Conservation (phyloP, 2,329 filamentous ascomycete species). For the Ascochyta pisi region DNA sequence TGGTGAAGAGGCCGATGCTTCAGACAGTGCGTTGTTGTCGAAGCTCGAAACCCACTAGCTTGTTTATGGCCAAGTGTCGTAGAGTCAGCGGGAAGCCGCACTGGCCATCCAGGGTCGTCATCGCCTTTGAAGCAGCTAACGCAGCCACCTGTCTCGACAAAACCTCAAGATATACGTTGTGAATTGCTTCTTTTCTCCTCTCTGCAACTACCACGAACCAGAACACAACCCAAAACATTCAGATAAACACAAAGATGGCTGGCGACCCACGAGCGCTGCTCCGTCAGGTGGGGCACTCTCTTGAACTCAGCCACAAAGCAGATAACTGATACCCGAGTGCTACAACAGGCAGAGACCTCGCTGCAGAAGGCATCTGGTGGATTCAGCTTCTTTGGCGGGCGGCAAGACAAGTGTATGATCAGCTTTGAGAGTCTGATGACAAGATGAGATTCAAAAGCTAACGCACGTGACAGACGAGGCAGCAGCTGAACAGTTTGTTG, state of each 20-base stretch:
- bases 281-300: conserved; percentile 45
- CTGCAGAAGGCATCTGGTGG: conserved; percentile 76
- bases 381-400: conserved; percentile 88
- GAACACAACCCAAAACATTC: background rate
- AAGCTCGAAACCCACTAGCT: conserved; percentile 27
- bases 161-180: conserved; percentile 23
- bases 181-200: conserved; percentile 4
- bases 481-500: conserved; percentile 84
- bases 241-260: conserved; percentile 40
- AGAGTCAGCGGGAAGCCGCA: conserved; percentile 32
- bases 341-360: conserved; percentile 81
- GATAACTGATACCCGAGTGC: conserved; percentile 37
- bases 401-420: conserved; percentile 74
- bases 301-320: conserved; percentile 39
- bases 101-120: conserved; percentile 39
- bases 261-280: conserved; percentile 48
- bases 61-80: conserved; percentile 20
- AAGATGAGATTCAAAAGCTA: conserved; percentile 9
- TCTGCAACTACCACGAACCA: background rate
- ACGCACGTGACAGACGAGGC: conserved; percentile 64
- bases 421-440: background rate
- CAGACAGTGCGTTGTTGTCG: conserved; percentile 28
- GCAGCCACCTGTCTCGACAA: conserved; percentile 45
- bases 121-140: conserved; percentile 39
- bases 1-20: background rate